Evolutionary conservation across 768 basidiomycete genomes (phyloP).

Genomic region (Kwoniella sp.): DNA sequence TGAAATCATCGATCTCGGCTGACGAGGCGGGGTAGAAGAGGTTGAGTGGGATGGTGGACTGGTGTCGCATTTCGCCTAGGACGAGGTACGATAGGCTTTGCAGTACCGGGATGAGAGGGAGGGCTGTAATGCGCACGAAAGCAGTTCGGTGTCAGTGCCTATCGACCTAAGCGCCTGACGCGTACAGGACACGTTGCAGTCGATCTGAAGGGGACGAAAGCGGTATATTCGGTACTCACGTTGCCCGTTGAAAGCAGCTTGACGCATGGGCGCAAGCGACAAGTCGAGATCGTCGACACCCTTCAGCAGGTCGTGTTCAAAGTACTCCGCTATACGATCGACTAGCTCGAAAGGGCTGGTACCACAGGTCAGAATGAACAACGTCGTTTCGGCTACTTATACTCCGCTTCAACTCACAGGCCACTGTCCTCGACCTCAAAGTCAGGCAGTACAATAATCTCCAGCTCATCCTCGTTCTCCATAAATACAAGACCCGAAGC

Average conservation of each 20-base stretch:
- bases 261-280: constrained; percentile 27
- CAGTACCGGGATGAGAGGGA: constrained; percentile 23
- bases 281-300: constrained; percentile 37
- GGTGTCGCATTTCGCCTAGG: constrained; percentile 25
- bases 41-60: constrained; percentile 1
- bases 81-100: constrained; percentile 26
- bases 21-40: constrained; percentile 1
- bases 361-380: neutral
- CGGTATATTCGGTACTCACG: constrained; percentile 20
- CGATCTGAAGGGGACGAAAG: neutral
- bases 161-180: too few species aligned
- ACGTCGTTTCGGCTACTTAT: neutral
- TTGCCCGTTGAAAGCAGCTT: constrained; percentile 19
- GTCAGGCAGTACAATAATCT: constrained; percentile 27
- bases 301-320: constrained; percentile 26
- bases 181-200: too few species aligned
- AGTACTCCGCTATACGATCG: constrained; percentile 30
- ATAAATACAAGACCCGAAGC: neutral
- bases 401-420: constrained; percentile 12
- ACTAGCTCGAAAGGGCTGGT: constrained; percentile 11
- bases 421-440: constrained; percentile 15
- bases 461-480: constrained; percentile 5
- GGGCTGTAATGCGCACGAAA: too few species aligned
- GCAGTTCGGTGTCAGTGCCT: too few species aligned
- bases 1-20: neutral